Conservation (phyloP, 768 basidiomycete species). For the Rhodosporidiobolus odoratus region DNA sequence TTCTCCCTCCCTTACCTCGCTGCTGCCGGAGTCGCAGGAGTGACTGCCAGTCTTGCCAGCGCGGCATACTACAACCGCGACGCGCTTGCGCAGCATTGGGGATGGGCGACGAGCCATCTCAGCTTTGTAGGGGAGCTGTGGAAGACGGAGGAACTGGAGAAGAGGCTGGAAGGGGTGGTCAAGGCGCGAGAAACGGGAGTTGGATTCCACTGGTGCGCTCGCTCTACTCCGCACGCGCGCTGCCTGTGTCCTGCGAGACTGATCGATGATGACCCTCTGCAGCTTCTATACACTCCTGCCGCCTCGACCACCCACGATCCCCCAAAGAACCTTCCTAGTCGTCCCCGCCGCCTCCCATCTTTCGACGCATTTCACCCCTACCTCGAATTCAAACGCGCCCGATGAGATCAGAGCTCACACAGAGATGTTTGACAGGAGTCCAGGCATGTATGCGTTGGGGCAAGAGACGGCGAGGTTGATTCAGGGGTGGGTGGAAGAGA, state of each 20-base stretch:
- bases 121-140: slow-evolving; percentile 38
- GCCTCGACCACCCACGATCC: background rate
- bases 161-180: slow-evolving; percentile 8
- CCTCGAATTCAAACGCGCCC: slow-evolving; percentile 12
- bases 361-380: slow-evolving; percentile 16
- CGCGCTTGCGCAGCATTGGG: slow-evolving; percentile 26
- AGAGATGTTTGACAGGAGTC: slow-evolving; percentile 32
- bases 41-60: slow-evolving; percentile 6
- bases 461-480: slow-evolving; percentile 21
- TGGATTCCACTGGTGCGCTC: slow-evolving; percentile 34
- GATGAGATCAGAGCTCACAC: slow-evolving; percentile 35
- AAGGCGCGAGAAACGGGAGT: slow-evolving; percentile 12
- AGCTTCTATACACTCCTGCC: slow-evolving; percentile 38
- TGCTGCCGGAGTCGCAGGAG: background rate
- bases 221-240: background rate
- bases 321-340: slow-evolving; percentile 29
- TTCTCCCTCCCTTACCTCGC: slow-evolving; percentile 14
- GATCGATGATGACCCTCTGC: background rate
- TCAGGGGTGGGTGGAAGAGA: slow-evolving; percentile 19
- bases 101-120: slow-evolving; percentile 38
- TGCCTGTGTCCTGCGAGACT: background rate
- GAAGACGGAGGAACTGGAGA: slow-evolving; percentile 27
- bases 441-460: slow-evolving; percentile 29
- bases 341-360: background rate
- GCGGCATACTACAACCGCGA: slow-evolving; percentile 34